Percentiles rank a stretch among this genome's conserved stretches.
These are phyloP conservation scores for Sherardia arvensis DNA, from an alignment of 257 asterid species.

Conservation along the genomic window DNA sequence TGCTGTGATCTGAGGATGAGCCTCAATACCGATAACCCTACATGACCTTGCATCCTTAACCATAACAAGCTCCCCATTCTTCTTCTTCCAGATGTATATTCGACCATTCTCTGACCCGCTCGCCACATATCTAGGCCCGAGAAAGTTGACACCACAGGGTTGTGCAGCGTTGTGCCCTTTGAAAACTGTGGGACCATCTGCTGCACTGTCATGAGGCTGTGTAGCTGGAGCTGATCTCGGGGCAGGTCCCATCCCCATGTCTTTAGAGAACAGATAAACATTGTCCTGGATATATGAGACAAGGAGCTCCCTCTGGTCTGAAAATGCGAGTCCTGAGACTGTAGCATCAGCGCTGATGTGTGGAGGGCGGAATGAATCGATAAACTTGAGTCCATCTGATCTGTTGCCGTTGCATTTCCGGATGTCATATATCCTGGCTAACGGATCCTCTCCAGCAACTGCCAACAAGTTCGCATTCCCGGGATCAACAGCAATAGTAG, in stretches of 20 bases:
- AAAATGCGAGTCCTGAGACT: conserved; percentile 87
- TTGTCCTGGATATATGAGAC: conserved; percentile 72
- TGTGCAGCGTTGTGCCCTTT: conserved; percentile 68
- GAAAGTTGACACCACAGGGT: conserved; percentile 76
- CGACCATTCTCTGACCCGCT: conserved; percentile 96
- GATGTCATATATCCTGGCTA: conserved; percentile 75
- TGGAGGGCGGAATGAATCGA: conserved; percentile 60
- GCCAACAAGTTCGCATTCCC: conserved; percentile 82
- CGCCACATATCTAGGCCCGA: conserved; percentile 84
- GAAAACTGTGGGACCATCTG: conserved; percentile 59
- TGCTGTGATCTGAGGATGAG: conserved; percentile 72
- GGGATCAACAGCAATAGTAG: conserved; percentile 77
- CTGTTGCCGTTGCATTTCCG: conserved; percentile 65
- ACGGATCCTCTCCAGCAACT: conserved; percentile 76
- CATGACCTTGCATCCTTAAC: conserved; percentile 74
- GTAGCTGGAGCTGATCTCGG: conserved; percentile 26
- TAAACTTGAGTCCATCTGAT: conserved; percentile 60
- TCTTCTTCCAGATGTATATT: conserved; percentile 87
- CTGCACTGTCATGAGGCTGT: conserved; percentile 21
- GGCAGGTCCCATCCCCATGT: conserved; percentile 57
- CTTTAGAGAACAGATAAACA: conserved; percentile 75
- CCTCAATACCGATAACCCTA: conserved; percentile 71
- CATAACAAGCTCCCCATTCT: conserved; percentile 69
- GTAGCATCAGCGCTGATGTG: conserved; percentile 56
- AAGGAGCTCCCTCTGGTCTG: conserved; percentile 87